Evolutionary conservation across 257 asterid species (phyloP), one percentile per base, ranked within the genome.

Genomic region (Echites panduratus): DNA sequence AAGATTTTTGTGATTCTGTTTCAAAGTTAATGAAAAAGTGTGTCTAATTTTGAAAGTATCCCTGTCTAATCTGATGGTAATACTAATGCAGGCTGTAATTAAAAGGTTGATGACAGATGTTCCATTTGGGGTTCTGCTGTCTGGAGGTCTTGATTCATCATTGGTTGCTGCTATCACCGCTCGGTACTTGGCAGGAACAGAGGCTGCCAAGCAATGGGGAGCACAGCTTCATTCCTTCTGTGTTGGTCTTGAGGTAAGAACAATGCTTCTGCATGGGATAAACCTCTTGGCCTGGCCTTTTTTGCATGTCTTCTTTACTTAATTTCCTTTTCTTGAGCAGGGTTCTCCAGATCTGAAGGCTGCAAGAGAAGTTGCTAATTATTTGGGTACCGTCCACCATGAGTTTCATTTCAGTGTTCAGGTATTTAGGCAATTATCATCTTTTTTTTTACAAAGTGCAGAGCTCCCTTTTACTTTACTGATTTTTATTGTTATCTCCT

Each of bases 61-160:
- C 47, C 17, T 4, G 48, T 7, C 14, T 48, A 20, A 49, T 20
- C n/a, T n/a, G n/a, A n/a, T 43, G 3, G 66, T 38, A 56, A 79
- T 63, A 54, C 68, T 12, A 44, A 40, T 83, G 81, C 83, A 95
- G 98, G 96, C 99, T 72, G 99, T 95, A 68, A 79, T 84, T 66
- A 95, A 95, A 72, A 90, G 98, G 84, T 88, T 95, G 54, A 92
- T 95, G 99, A 92, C 96, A 19, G 99, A 95, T 88, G 98, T 92
- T 12, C 99, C 99, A 14, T 95, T 95, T 1, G 98, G 98, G 7
- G 99, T 95, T 81, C 86, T 95, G 80, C 81, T 95, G 13, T 92
- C 98, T 3, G 98, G 99, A 69, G 99, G 98, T 27, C 98, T 95
- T 38, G 99, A 92, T 87, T 95, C 99, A 2, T 95, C 99, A 0